Percentiles rank a stretch among this genome's conserved stretches.
Evolutionary conservation across 371 early-diverging fungal genomes (phyloP).

Genomic region (Syncephalastrum sp.): DNA sequence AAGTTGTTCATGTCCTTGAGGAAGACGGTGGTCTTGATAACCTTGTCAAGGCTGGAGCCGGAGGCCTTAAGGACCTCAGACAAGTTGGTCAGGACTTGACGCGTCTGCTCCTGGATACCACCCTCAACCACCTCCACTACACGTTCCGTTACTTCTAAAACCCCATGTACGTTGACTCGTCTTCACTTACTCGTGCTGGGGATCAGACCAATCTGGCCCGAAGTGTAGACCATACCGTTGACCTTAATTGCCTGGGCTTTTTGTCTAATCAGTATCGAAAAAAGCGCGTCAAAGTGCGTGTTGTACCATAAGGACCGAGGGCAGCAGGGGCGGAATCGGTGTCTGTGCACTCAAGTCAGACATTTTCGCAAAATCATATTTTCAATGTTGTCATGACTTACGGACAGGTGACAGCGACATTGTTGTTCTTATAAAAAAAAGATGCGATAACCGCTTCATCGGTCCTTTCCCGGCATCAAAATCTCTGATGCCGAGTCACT

Average conservation of each 20-base stretch:
- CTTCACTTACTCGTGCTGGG: slow-evolving; percentile 50
- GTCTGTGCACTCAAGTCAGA: slow-evolving; percentile 34
- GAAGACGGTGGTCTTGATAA: slow-evolving; percentile 93
- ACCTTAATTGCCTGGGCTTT: slow-evolving; percentile 82
- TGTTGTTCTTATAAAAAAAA: too few species aligned
- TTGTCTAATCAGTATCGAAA: not conserved
- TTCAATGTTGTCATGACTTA: slow-evolving; percentile 13
- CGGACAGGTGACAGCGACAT: slow-evolving; percentile 15
- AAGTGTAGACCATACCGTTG: slow-evolving; percentile 83
- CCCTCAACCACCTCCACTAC: slow-evolving; percentile 59
- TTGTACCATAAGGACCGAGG: slow-evolving; percentile 84
- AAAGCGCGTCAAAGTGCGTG: not conserved
- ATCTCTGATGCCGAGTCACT: too few species aligned
- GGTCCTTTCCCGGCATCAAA: too few species aligned
- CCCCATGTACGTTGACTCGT: not conserved
- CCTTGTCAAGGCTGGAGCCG: slow-evolving; percentile 70
- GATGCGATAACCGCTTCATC: too few species aligned
- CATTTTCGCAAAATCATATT: not conserved
- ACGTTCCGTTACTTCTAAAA: not conserved
- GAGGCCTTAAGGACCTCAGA: slow-evolving; percentile 75
- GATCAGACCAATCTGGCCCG: slow-evolving; percentile 78
- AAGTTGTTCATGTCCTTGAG: slow-evolving; percentile 90
- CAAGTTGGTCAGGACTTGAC: slow-evolving; percentile 78
- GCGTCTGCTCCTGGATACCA: slow-evolving; percentile 72
- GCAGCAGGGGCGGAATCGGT: slow-evolving; percentile 70